A percentile compares a stretch with the other conserved stretches of the same genome.
These are phyloP conservation scores for Schrenkiella parvula DNA, from an alignment of 345 rosid species.

Conservation along the genomic window DNA sequence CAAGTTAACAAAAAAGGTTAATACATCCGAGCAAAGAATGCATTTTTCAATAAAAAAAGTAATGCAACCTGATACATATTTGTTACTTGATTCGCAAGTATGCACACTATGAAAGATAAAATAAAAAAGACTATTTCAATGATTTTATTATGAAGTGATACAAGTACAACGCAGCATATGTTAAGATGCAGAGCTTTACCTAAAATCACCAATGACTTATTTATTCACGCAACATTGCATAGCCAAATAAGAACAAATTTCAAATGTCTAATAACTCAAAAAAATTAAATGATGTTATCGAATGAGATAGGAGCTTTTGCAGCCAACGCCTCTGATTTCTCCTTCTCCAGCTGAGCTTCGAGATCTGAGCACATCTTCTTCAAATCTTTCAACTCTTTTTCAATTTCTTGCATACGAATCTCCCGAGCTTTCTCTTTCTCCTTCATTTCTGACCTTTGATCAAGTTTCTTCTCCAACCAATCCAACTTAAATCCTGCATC, in stretches of 20 bases:
- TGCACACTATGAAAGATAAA: background rate
- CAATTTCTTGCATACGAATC: background rate
- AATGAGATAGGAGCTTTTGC: conserved; percentile 12
- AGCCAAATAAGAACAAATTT: background rate
- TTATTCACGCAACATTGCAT: background rate
- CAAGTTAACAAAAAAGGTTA: background rate
- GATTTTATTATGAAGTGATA: background rate
- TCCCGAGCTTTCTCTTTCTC: background rate
- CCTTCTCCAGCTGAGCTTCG: conserved; percentile 17
- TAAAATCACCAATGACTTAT: background rate
- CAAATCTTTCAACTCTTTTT: background rate
- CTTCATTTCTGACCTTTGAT: background rate
- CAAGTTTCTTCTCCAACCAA: background rate
- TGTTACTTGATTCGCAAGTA: background rate
- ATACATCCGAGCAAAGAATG: background rate
- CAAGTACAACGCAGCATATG: background rate
- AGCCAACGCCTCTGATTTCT: background rate
- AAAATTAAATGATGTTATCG: background rate
- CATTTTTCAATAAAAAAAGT: background rate
- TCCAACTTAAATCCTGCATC: background rate
- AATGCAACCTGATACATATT: background rate
- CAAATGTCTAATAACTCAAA: background rate
- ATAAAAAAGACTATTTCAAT: background rate
- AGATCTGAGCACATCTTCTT: background rate
- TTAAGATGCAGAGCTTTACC: background rate